Conservation (phyloP, 495 filamentous ascomycete species). For the Hypomontagnella monticulosa region DNA sequence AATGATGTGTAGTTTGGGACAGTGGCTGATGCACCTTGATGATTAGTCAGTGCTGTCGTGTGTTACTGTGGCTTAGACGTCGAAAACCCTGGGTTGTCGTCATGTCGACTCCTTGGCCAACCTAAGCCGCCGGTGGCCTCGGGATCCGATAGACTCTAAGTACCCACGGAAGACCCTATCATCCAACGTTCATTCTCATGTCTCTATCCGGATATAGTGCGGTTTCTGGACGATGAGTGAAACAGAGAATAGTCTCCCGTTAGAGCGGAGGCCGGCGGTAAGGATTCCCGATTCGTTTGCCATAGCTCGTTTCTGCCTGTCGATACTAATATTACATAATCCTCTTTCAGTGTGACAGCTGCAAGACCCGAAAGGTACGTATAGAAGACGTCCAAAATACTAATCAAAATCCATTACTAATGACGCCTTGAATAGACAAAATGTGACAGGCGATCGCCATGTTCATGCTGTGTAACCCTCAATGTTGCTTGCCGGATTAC, state of each 20-base stretch:
- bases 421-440: slow-evolving; percentile 33
- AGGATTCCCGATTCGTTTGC: slow-evolving; percentile 19
- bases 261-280: slow-evolving; percentile 41
- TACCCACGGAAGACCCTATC: neutral
- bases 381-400: neutral
- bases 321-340: slow-evolving; percentile 5
- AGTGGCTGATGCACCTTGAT: neutral
- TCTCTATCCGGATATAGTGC: neutral
- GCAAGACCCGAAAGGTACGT: slow-evolving; percentile 40
- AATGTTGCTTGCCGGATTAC: slow-evolving; percentile 38
- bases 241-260: slow-evolving; percentile 13
- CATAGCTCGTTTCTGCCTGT: neutral
- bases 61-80: slow-evolving; percentile 13
- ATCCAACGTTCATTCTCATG: neutral
- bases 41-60: slow-evolving; percentile 4
- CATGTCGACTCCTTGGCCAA: neutral
- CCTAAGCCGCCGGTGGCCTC: slow-evolving; percentile 25
- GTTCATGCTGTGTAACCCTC: slow-evolving; percentile 41
- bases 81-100: neutral
- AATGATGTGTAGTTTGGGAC: too few species aligned
- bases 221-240: slow-evolving; percentile 30
- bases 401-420: neutral
- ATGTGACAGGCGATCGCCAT: slow-evolving; percentile 41
- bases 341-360: slow-evolving; percentile 39
- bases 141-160: slow-evolving; percentile 30